Conservation (phyloP, 805 yeast genomes). For the Schwanniomyces pseudopolymorphus region DNA sequence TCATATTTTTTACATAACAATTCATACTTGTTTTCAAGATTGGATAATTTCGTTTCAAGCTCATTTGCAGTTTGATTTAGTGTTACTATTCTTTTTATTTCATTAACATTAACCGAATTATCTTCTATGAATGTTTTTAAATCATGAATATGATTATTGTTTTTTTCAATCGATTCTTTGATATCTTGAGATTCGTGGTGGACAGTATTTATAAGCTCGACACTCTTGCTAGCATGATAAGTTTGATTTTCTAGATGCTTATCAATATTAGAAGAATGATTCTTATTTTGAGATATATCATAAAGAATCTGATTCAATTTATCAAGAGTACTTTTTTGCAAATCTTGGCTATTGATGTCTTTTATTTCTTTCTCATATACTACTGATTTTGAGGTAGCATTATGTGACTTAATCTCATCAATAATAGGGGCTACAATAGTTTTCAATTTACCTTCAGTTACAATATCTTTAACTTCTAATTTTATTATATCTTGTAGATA, state of each 20-base stretch:
- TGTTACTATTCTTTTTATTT: background rate
- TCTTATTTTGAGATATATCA: background rate
- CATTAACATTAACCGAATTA: background rate
- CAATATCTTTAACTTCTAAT: background rate
- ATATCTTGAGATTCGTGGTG: background rate
- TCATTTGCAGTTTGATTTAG: background rate
- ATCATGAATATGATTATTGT: background rate
- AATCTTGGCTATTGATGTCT: background rate
- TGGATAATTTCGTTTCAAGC: slow-evolving; percentile 2
- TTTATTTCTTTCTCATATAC: slow-evolving; percentile 1
- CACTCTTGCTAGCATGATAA: background rate
- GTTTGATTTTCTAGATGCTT: background rate
- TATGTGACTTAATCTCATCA: background rate
- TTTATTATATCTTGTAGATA: background rate
- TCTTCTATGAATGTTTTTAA: background rate
- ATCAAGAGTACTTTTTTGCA: background rate
- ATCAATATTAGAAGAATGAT: background rate
- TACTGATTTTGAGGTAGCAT: background rate
- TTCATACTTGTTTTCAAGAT: slow-evolving; percentile 19
- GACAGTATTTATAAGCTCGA: background rate
- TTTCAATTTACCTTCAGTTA: background rate
- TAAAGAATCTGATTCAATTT: background rate
- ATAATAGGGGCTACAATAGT: background rate
- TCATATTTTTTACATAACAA: slow-evolving; percentile 19
- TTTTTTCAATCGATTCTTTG: background rate